Base-by-base conservation (phyloP, 129 eudicot genomes). In the Solidago caesia region DNA sequence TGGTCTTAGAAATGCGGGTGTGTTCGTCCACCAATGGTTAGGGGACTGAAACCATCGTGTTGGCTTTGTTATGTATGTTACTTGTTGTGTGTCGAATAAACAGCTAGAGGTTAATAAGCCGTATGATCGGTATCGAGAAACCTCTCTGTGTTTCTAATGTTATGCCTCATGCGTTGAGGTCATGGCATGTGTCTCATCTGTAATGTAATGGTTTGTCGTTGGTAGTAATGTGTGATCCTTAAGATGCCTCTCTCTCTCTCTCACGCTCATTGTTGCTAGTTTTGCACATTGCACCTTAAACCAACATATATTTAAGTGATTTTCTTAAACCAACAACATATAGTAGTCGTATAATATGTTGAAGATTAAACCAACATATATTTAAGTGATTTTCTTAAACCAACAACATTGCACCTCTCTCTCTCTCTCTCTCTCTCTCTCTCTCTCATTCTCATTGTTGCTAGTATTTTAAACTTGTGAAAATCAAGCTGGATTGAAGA, bases 1-100 rank as follows among this genome's bases (percentile, higher is more conserved):
- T 62, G 79, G 93, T 73, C 87, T 92, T 59, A 67, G 97, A 75
- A 83, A 79, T 56, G 74, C 81, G 26, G 97, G 97, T 66, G 90
- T 92, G 63, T 92, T 83, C 71, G 96, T 76, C 51, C 97, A 92
- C 61, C 91, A 80, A 44, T 84, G 88, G 96, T 77, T 72, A 53
- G 89, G 85, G 16, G 82, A 81, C 67, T 86, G 77, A 83, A 42
- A 25, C 47, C 60, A 14, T 6, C 7, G 9, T 7, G 46, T 7
- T 25, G 62, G 57, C 26, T 47, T 25, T 75, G 6, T 49, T 69
- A 7, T 29, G 16, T n/a, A 0, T 65, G 57, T 62, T 29, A 25
- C 11, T 58, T 52, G 48, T 59, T 62, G 65, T 76, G 73, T 85
- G 63, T 44, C 41, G 68, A 85, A 85, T 85, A 83, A 88, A 44